Percentiles rank a stretch among this genome's conserved stretches.
Conservation (phyloP, 2,329 filamentous ascomycete genomes). For the Leptographium wingfieldii region DNA sequence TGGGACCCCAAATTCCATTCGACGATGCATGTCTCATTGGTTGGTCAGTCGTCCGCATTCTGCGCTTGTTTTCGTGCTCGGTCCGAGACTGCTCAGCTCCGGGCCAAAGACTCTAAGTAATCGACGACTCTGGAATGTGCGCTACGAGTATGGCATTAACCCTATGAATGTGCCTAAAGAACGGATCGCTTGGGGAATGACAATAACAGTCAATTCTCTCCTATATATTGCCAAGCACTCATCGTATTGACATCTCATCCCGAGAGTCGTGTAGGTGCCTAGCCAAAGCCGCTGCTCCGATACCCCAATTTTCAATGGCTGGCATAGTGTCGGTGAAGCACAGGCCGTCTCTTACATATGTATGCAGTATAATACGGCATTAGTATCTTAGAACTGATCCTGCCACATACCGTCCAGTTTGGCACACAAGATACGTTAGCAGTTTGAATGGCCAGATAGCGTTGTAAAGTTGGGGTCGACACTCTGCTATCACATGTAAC, state of each 20-base stretch:
- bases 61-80: neutral
- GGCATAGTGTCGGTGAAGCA: too few relatives aligned
- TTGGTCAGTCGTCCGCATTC: neutral
- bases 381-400: neutral
- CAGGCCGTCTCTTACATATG: too few relatives aligned
- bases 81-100: neutral
- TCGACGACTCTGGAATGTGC: neutral
- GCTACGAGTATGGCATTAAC: neutral
- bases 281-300: neutral
- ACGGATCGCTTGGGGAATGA: neutral
- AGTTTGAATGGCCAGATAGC: neutral
- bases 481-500: neutral
- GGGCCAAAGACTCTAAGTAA: neutral
- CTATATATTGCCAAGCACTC: too few relatives aligned
- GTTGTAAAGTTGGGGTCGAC: neutral
- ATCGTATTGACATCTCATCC: too few relatives aligned
- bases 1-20: neutral
- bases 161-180: neutral
- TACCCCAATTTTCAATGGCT: too few relatives aligned
- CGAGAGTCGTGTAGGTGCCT: too few relatives aligned
- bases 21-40: neutral
- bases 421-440: neutral
- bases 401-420: neutral
- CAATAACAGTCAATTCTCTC: too few relatives aligned
- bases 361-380: neutral